Conservation (phyloP, 2,329 filamentous ascomycete genomes). For the Emergomyces orientalis region DNA sequence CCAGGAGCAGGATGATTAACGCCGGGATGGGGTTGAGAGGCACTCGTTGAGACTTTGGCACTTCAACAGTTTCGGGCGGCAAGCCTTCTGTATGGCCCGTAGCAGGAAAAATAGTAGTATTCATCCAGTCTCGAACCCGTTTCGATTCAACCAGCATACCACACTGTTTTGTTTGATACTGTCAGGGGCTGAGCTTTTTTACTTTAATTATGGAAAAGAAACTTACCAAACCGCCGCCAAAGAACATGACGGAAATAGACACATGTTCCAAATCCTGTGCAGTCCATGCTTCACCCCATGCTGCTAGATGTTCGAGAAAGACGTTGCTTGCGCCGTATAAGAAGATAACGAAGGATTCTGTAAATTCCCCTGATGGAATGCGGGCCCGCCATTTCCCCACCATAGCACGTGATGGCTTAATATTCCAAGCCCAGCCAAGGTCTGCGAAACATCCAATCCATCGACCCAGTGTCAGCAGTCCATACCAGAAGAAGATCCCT, state of each 20-base stretch:
- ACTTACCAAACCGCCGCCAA: slow-evolving; percentile 73
- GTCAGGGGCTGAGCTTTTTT: slow-evolving; percentile 8
- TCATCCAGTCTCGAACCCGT: slow-evolving; percentile 51
- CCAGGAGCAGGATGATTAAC: slow-evolving; percentile 74
- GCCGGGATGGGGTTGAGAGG: slow-evolving; percentile 84
- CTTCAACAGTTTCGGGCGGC: slow-evolving; percentile 38
- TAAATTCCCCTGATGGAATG: slow-evolving; percentile 72
- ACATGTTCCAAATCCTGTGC: slow-evolving; percentile 81
- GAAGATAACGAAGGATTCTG: slow-evolving; percentile 83
- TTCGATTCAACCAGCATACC: slow-evolving; percentile 80
- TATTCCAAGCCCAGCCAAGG: slow-evolving; percentile 91
- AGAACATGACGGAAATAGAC: slow-evolving; percentile 87
- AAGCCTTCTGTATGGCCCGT: slow-evolving; percentile 8
- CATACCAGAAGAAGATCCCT: slow-evolving; percentile 90
- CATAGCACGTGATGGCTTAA: slow-evolving; percentile 53
- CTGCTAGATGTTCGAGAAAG: slow-evolving; percentile 79
- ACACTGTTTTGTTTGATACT: slow-evolving; percentile 39
- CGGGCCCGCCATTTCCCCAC: slow-evolving; percentile 53
- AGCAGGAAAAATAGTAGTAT: slow-evolving; percentile 36
- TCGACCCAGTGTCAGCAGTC: slow-evolving; percentile 73
- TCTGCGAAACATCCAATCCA: slow-evolving; percentile 88
- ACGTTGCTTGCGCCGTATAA: slow-evolving; percentile 83
- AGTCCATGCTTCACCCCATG: slow-evolving; percentile 61
- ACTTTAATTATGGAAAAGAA: neutral
- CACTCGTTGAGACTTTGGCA: slow-evolving; percentile 60